Conservation (phyloP, 768 basidiomycete genomes). For the Leucocoprinus leucothites region DNA sequence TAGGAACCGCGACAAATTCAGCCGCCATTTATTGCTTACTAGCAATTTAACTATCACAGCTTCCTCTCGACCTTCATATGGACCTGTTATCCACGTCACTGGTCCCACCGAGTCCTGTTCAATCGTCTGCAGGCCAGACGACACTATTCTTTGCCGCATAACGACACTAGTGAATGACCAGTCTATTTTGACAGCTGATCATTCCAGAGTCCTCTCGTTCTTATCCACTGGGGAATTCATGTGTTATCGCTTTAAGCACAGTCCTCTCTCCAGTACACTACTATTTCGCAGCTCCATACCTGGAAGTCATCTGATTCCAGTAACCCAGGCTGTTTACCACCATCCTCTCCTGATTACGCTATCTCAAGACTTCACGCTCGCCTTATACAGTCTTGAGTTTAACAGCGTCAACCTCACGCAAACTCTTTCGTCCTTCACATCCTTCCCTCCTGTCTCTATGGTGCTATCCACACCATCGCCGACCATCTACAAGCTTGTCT, state of each 20-base stretch:
- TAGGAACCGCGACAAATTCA: constrained; percentile 12
- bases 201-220: constrained; percentile 53
- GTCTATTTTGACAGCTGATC: constrained; percentile 47
- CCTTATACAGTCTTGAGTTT: constrained; percentile 66
- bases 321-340: constrained; percentile 70
- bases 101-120: constrained; percentile 32
- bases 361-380: constrained; percentile 62
- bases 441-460: constrained; percentile 77
- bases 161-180: constrained; percentile 75
- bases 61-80: constrained; percentile 35
- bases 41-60: constrained; percentile 60
- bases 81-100: constrained; percentile 36
- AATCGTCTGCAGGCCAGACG: constrained; percentile 41
- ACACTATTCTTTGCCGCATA: constrained; percentile 36
- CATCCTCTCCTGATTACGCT: constrained; percentile 76
- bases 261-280: constrained; percentile 36
- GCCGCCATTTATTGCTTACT: constrained; percentile 51
- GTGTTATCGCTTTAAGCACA: constrained; percentile 52
- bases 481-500: constrained; percentile 63
- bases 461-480: constrained; percentile 65
- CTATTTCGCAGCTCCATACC: constrained; percentile 51
- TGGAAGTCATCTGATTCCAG: constrained; percentile 38
- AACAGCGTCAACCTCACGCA: constrained; percentile 54
- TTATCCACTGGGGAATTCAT: constrained; percentile 68
- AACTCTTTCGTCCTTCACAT: constrained; percentile 73